Conservation (phyloP, 495 filamentous ascomycete genomes). For the Hypoxylon lienhwacheense region DNA sequence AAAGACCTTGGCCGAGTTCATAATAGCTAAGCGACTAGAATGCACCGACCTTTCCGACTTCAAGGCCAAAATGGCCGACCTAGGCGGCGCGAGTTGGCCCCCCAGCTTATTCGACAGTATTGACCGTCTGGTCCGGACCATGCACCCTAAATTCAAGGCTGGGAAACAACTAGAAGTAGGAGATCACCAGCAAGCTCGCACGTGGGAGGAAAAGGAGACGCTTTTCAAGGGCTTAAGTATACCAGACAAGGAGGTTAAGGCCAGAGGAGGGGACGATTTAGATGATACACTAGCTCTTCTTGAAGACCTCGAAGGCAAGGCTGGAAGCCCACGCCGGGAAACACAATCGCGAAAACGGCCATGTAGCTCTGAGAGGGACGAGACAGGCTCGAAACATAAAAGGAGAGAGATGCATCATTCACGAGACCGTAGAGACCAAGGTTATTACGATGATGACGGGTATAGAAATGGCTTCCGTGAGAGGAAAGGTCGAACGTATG, state of each 20-base stretch:
- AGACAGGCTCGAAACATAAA: slow-evolving; percentile 38
- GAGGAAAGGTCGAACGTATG: slow-evolving; percentile 54
- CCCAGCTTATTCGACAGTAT: slow-evolving; percentile 87
- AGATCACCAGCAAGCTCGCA: slow-evolving; percentile 44
- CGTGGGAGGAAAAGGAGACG: slow-evolving; percentile 65
- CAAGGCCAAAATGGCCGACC: slow-evolving; percentile 65
- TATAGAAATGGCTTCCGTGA: slow-evolving; percentile 35
- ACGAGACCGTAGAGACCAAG: slow-evolving; percentile 50
- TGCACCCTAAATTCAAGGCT: slow-evolving; percentile 84
- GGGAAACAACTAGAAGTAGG: slow-evolving; percentile 44
- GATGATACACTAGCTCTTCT: slow-evolving; percentile 93
- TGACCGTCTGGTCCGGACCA: slow-evolving; percentile 80
- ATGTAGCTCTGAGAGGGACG: slow-evolving; percentile 69
- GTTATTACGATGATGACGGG: slow-evolving; percentile 37
- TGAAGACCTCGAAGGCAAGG: slow-evolving; percentile 79
- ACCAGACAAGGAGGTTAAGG: slow-evolving; percentile 72
- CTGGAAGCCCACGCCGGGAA: slow-evolving; percentile 39
- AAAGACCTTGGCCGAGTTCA: slow-evolving; percentile 92
- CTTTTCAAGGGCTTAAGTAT: slow-evolving; percentile 89
- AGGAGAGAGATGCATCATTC: slow-evolving; percentile 49
- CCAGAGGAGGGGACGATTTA: slow-evolving; percentile 62
- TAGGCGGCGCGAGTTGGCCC: slow-evolving; percentile 84
- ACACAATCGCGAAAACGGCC: slow-evolving; percentile 66
- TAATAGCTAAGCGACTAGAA: slow-evolving; percentile 86
- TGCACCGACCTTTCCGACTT: slow-evolving; percentile 69